A percentile compares a stretch with the other conserved stretches of the same genome.
These are phyloP conservation scores for Thecaphora thlaspeos DNA, from an alignment of 1,284 basidiomycete genomes.

Conservation along the genomic window DNA sequence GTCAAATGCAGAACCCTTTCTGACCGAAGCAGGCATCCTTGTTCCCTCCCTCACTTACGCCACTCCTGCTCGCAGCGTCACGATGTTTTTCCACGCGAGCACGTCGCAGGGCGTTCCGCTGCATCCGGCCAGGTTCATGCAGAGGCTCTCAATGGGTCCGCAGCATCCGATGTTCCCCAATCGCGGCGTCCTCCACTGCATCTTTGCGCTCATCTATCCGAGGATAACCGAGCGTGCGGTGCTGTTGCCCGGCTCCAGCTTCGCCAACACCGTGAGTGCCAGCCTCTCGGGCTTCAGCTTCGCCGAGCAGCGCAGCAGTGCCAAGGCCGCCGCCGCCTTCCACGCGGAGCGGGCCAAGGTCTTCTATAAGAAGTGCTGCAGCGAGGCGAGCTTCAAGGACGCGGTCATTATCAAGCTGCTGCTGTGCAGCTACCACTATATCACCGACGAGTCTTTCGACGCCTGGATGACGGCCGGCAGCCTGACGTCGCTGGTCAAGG, in stretches of 20 bases:
- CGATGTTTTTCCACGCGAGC: slow-evolving; percentile 30
- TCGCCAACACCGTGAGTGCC: slow-evolving; percentile 15
- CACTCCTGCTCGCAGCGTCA: slow-evolving; percentile 4
- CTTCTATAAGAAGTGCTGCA: slow-evolving; percentile 11
- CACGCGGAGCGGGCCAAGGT: slow-evolving; percentile 35
- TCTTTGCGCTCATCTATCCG: slow-evolving; percentile 37
- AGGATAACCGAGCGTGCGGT: slow-evolving; percentile 14
- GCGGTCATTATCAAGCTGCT: slow-evolving; percentile 28
- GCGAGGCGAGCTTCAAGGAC: slow-evolving; percentile 32
- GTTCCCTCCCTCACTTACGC: too few relatives aligned
- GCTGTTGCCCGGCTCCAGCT: slow-evolving; percentile 6
- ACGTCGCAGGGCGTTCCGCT: slow-evolving; percentile 28
- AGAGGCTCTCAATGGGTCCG: slow-evolving; percentile 31
- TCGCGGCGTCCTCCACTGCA: slow-evolving; percentile 37
- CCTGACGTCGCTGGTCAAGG: slow-evolving; percentile 21
- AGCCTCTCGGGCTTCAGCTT: slow-evolving; percentile 1
- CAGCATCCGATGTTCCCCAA: slow-evolving; percentile 37
- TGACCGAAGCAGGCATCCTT: too few relatives aligned
- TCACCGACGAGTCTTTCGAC: slow-evolving; percentile 38
- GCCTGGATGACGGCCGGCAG: slow-evolving; percentile 37
- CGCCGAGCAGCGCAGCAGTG: slow-evolving; percentile 19
- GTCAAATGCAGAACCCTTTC: too few relatives aligned
- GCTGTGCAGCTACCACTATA: slow-evolving; percentile 37
- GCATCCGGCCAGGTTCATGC: slow-evolving; percentile 37
- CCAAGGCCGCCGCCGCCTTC: slow-evolving; percentile 31